Base-by-base conservation (phyloP, 768 basidiomycete species). In the Polyporus arcularius region DNA sequence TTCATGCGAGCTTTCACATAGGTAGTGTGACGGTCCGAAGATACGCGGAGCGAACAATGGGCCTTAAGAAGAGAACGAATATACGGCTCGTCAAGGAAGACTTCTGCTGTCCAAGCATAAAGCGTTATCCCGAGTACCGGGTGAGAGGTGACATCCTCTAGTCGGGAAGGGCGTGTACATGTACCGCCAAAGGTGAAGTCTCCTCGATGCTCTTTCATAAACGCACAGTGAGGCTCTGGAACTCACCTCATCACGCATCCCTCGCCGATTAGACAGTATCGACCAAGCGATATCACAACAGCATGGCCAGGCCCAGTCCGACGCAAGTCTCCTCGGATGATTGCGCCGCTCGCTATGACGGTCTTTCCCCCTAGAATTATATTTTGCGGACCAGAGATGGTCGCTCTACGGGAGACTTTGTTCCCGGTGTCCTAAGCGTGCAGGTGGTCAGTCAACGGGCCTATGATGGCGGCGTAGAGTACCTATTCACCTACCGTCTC, bases 301-400 rank as follows among this genome's bases (percentile, higher is more conserved):
- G 94, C 90, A 80, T 95, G 92, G 3, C 94, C 94, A 38, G 92
- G 88, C 6, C 92, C 93, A 10, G 94, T 90, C 42, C 96, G 80
- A 48, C 94, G 82, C 55, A 99, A 79, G 71, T 99, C 97, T 2
- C 97, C 97, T 50, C 97, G 88, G 52, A 99, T 89, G 56, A 98
- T 93, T 9, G 92, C 92, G 18, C 87, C 85, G 60, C 85, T 89
- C 1, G 94, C 90, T 60, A 99, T 96, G 73, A 98, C 94, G 2
- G 94, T 95, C 78, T 98, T 97, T 48, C 96, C 97, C 42, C 94
- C 94, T 14, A 99, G 86, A 63, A 98, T 94, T 72, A 98, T 99
- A 73, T 97, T 98, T 74, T 95, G 90, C 11, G 94, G 91, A 1
- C 96, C 96, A 57, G 89, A 86, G 69, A 98, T 97, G 30, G 88